These are phyloP conservation scores for Eucalyptus urophylla DNA, from an alignment of 345 rosid species.

Conservation along the genomic window DNA sequence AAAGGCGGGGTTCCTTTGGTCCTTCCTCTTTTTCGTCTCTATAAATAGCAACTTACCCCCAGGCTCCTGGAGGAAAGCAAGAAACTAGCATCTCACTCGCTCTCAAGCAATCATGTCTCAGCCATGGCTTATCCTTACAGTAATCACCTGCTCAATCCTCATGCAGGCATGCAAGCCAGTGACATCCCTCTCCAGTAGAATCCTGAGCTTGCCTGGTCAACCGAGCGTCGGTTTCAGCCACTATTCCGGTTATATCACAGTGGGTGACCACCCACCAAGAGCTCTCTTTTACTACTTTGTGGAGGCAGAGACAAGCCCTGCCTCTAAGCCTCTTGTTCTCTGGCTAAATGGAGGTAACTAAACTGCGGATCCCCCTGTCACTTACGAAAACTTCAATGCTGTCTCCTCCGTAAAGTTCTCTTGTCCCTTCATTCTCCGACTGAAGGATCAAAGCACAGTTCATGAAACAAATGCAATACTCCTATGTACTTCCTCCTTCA, in stretches of 20 bases:
- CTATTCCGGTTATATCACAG: conserved; percentile 16
- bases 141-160: not conserved
- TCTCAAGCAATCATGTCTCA: not conserved
- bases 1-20: not conserved
- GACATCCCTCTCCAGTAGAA: not conserved
- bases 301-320: no score
- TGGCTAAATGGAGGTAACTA: conserved; percentile 29
- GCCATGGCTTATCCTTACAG: not conserved
- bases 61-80: not conserved
- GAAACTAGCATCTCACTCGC: not conserved
- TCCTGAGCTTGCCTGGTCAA: conserved; percentile 13
- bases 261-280: not conserved
- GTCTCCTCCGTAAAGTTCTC: not conserved
- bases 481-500: not conserved
- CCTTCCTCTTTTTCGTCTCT: not conserved
- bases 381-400: not conserved
- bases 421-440: not conserved
- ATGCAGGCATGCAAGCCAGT: not conserved
- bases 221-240: conserved; percentile 15
- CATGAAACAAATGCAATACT: not conserved
- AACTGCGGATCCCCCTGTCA: not conserved
- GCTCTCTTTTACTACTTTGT: no score
- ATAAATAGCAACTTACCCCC: not conserved
- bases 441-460: not conserved
- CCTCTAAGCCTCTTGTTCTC: conserved; percentile 28